Conservation (phyloP, 2,329 filamentous ascomycete genomes). For the Aspergillus pseudotamarii region DNA sequence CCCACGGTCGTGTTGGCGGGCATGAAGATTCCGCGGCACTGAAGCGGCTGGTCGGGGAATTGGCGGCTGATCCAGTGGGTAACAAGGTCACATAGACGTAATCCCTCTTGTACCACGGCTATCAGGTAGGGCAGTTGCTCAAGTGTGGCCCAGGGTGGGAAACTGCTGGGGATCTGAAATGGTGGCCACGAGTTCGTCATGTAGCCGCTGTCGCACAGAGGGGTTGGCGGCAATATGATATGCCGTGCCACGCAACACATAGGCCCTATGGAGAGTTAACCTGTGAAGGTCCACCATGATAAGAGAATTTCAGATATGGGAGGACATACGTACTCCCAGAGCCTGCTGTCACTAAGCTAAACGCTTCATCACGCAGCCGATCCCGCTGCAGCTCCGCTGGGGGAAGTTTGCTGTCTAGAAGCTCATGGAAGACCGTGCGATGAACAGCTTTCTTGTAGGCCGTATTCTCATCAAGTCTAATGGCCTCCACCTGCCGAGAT, state of each 20-base stretch:
- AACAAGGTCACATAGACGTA: conserved; percentile 5
- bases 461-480: conserved; percentile 5
- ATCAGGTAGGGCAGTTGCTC: conserved; percentile 12
- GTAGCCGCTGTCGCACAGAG: neutral
- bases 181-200: conserved; percentile 3
- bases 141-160: neutral
- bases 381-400: conserved; percentile 3
- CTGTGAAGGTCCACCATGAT: too few relatives aligned
- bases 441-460: conserved; percentile 3
- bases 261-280: neutral
- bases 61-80: conserved; percentile 2
- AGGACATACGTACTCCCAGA: conserved; percentile 7
- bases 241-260: conserved; percentile 2
- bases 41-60: conserved; percentile 2
- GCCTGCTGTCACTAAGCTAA: conserved; percentile 12
- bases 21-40: neutral
- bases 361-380: conserved; percentile 12
- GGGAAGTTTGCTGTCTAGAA: conserved; percentile 8
- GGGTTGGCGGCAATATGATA: conserved; percentile 12
- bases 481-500: conserved; percentile 7
- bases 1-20: conserved; percentile 2
- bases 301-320: too few relatives aligned
- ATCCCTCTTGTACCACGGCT: conserved; percentile 10
- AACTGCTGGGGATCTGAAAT: conserved; percentile 1
- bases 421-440: conserved; percentile 12